These are phyloP conservation scores for Suhomyces coccinellae DNA, from an alignment of 1,139 yeast genomes.

Conservation along the genomic window DNA sequence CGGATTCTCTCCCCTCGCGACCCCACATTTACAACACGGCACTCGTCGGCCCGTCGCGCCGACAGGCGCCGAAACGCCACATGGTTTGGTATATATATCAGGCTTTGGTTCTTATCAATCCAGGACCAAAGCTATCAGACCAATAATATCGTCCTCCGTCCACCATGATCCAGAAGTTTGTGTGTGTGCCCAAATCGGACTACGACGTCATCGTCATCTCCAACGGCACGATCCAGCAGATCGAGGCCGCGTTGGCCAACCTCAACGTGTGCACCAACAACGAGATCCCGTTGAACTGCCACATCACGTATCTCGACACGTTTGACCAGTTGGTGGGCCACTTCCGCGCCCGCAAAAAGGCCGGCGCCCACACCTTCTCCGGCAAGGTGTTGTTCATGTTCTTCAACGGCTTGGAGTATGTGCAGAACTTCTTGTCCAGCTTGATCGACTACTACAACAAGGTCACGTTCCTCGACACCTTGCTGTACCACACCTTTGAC, in stretches of 20 bases:
- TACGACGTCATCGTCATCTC: slow-evolving; percentile 39
- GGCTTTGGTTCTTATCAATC: slow-evolving; percentile 8
- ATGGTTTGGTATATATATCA: slow-evolving; percentile 9
- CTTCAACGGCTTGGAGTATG: slow-evolving; percentile 37
- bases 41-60: slow-evolving; percentile 10
- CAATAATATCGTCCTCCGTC: slow-evolving; percentile 15
- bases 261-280: slow-evolving; percentile 27
- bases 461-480: slow-evolving; percentile 10
- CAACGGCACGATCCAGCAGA: slow-evolving; percentile 36
- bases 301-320: slow-evolving; percentile 29
- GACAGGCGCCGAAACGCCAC: slow-evolving; percentile 7
- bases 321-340: slow-evolving; percentile 26
- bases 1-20: not conserved
- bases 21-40: slow-evolving; percentile 4
- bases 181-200: slow-evolving; percentile 35
- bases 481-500: slow-evolving; percentile 11
- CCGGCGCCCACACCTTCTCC: slow-evolving; percentile 17
- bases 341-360: slow-evolving; percentile 11
- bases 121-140: slow-evolving; percentile 16
- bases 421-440: slow-evolving; percentile 34
- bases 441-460: slow-evolving; percentile 29
- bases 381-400: slow-evolving; percentile 44
- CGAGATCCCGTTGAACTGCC: slow-evolving; percentile 29
- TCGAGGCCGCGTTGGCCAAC: slow-evolving; percentile 29
- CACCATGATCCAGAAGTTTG: slow-evolving; percentile 38